A percentile compares a stretch with the other conserved stretches of the same genome.
Evolutionary conservation across 495 filamentous ascomycete species (phyloP).

Genomic region (Penicillium bovifimosum): DNA sequence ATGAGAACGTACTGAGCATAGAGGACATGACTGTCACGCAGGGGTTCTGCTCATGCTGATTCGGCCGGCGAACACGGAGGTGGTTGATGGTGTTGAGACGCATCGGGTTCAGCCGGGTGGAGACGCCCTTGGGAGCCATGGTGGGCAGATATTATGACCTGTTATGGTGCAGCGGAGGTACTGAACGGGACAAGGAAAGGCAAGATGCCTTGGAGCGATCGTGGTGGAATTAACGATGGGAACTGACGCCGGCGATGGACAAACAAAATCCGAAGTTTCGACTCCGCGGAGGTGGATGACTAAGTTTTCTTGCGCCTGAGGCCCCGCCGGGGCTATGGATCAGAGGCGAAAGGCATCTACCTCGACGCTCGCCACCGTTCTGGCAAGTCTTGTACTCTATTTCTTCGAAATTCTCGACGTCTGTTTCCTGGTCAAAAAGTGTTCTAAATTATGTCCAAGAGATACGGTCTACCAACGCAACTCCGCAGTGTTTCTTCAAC

Average conservation of each 20-base stretch:
- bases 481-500: constrained; percentile 12
- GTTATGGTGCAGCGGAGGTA: constrained; percentile 30
- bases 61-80: constrained; percentile 78
- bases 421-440: too few relatives aligned
- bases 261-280: constrained; percentile 29
- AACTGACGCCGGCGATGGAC: constrained; percentile 13
- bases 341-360: not conserved
- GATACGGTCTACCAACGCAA: constrained; percentile 13
- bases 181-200: constrained; percentile 11
- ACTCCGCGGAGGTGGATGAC: constrained; percentile 42
- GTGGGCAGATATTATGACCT: constrained; percentile 13
- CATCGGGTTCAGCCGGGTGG: constrained; percentile 54
- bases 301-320: constrained; percentile 14
- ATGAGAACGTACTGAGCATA: constrained; percentile 69
- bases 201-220: constrained; percentile 9
- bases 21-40: constrained; percentile 82
- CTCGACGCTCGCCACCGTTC: constrained; percentile 2
- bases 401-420: not conserved
- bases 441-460: constrained; percentile 23
- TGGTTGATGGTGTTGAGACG: constrained; percentile 81
- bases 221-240: constrained; percentile 13
- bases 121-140: constrained; percentile 48
- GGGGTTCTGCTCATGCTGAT: constrained; percentile 67
- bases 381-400: not conserved
- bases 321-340: not conserved